Base-by-base conservation (phyloP, 73 alveolate species). In the Symbiodinium pilosum region DNA sequence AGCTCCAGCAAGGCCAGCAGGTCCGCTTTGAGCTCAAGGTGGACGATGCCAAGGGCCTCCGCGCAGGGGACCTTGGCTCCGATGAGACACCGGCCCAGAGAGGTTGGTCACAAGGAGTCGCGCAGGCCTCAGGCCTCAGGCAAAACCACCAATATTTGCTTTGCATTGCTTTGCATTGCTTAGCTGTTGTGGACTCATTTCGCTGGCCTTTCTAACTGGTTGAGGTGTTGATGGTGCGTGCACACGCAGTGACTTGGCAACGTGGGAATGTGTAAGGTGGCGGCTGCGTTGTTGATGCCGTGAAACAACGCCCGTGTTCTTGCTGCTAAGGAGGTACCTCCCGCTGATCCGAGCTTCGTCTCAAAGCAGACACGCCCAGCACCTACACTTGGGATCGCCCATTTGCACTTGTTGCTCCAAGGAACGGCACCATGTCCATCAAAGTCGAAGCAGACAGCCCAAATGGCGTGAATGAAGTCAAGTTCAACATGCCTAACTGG, bases 381-480 rank as follows among this genome's bases (percentile, higher is more conserved):
- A n/a, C n/a, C 18, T 12, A 54, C n/a, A 24, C 73, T 30, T 54
- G 26, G 73, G 34, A 26, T 24, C 32, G 28, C 34, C n/a, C 71
- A 9, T 54, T 54, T 30, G 73, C 12, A 54, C 9, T 34, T 30
- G 30, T 20, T 28, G 21, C 16, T 9, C 81, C 32, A 24, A 64
- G 81, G 81, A 64, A 64, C 7, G 38, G 81, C 81, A 64, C 39
- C 81, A 28, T 64, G 81, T 28, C 81, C 32, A 38, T 64, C 81
- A 64, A 28, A 64, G 81, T 64, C 38, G 81, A 64, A 64, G 81
- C 81, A 38, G 81, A 64, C 81, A 64, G 81, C 81, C 81, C 81
- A 30, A 64, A 64, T 14, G 81, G 81, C 24, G 81, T 64, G 81
- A 64, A 64, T 38, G 81, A 64, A n/a, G 81, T 64, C 38, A 64